Percentiles rank a stretch among this genome's conserved stretches.
Conservation (phyloP, 169 alveolate genomes). For the Eimeria acervulina region DNA sequence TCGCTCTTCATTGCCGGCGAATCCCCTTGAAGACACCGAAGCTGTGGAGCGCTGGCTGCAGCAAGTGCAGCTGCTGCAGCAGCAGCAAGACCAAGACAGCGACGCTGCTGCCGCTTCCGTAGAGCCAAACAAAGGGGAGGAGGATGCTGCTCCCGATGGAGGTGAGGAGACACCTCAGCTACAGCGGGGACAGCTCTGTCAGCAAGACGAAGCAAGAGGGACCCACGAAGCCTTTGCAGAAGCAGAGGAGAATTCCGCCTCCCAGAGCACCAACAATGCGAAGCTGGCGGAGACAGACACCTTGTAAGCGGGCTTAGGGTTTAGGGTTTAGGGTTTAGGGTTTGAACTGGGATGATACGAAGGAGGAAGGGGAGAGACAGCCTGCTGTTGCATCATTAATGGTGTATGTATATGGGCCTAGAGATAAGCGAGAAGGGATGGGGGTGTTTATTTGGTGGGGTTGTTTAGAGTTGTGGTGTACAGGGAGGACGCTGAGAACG, state of each 20-base stretch:
- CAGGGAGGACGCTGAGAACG: background rate
- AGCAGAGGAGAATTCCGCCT: background rate
- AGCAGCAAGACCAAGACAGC: background rate
- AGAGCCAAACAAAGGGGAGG: conserved; percentile 1
- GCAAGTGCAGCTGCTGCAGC: conserved; percentile 69
- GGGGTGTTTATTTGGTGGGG: background rate
- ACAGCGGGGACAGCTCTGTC: conserved; percentile 73
- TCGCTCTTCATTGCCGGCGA: conserved; percentile 17
- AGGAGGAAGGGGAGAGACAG: background rate
- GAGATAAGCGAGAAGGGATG: background rate
- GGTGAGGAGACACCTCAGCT: background rate
- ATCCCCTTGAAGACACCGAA: conserved; percentile 43
- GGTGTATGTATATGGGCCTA: background rate
- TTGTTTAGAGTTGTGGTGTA: background rate
- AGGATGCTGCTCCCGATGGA: background rate
- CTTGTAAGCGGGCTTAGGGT: background rate
- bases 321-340: background rate
- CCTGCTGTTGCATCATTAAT: background rate
- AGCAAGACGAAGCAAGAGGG: conserved; percentile 6
- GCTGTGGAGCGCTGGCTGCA: conserved; percentile 79
- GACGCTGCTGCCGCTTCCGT: background rate
- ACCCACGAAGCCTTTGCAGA: conserved; percentile 71
- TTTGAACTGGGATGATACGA: background rate
- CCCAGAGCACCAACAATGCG: background rate
- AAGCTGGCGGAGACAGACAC: conserved; percentile 48